Conservation (phyloP, 2,329 filamentous ascomycete species). For the Epichloe elymi region DNA sequence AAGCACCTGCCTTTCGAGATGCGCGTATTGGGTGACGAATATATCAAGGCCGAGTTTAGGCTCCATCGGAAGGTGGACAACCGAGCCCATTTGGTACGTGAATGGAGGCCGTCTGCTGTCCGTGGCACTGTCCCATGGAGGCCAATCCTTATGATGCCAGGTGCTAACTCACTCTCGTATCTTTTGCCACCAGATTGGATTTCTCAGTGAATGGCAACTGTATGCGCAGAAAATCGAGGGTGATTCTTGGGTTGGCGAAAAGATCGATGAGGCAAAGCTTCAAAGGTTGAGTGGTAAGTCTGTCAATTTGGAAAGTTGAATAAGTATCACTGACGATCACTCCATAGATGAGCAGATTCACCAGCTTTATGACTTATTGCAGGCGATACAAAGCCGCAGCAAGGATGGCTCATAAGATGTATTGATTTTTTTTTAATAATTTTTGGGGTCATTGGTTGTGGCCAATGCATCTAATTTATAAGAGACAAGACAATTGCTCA, state of each 20-base stretch:
- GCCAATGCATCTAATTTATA: too few relatives aligned
- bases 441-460: too few relatives aligned
- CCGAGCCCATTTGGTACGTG: slow-evolving; percentile 70
- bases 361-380: slow-evolving; percentile 90
- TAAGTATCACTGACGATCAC: not conserved
- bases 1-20: slow-evolving; percentile 60
- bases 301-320: too few relatives aligned
- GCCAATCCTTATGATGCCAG: too few relatives aligned
- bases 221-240: slow-evolving; percentile 91
- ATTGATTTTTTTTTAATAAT: too few relatives aligned
- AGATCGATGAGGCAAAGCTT: slow-evolving; percentile 69
- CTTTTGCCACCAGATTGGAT: slow-evolving; percentile 56
- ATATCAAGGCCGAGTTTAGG: slow-evolving; percentile 85
- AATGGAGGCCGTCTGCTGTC: too few relatives aligned
- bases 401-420: slow-evolving; percentile 15
- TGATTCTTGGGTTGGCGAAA: slow-evolving; percentile 71
- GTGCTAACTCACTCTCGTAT: not conserved
- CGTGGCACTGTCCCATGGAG: too few relatives aligned
- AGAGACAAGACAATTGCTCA: too few relatives aligned
- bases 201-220: slow-evolving; percentile 90
- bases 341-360: slow-evolving; percentile 73
- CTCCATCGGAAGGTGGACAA: slow-evolving; percentile 78
- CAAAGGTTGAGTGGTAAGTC: slow-evolving; percentile 84
- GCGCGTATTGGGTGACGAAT: slow-evolving; percentile 79
- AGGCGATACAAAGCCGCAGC: slow-evolving; percentile 47